Evolutionary conservation across 2,329 filamentous ascomycete species (phyloP).

Genomic region (Juglanconis juglandina): DNA sequence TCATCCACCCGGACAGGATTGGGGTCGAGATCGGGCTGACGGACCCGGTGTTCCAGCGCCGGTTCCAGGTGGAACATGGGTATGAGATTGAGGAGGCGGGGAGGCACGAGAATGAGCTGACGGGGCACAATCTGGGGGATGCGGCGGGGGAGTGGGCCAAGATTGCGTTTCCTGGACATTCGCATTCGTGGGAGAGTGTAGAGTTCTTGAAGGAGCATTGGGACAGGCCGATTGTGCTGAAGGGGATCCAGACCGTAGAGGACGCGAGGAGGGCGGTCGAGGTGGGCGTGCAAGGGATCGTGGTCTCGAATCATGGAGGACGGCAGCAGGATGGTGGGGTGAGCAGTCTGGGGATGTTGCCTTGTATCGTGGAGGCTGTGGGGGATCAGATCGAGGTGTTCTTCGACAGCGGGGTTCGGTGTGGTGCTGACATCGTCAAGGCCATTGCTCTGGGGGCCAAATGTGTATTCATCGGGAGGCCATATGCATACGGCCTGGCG

Average conservation of each 20-base stretch:
- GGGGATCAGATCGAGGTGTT: conserved; percentile 59
- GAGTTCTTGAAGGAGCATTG: conserved; percentile 60
- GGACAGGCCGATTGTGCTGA: conserved; percentile 58
- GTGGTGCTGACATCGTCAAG: conserved; percentile 66
- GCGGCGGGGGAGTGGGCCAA: conserved; percentile 53
- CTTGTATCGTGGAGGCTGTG: conserved; percentile 41
- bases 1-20: conserved; percentile 14
- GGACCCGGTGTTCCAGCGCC: conserved; percentile 8
- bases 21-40: conserved; percentile 17
- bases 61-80: conserved; percentile 8
- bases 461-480: conserved; percentile 59
- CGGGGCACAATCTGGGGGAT: conserved; percentile 51
- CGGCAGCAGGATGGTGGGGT: conserved; percentile 16
- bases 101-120: conserved; percentile 39
- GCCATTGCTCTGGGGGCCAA: conserved; percentile 62
- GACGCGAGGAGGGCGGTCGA: conserved; percentile 62
- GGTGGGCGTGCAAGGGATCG: conserved; percentile 61
- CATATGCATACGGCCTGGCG: conserved; percentile 14
- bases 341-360: conserved; percentile 14
- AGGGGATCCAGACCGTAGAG: conserved; percentile 65
- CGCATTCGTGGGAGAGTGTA: conserved; percentile 61
- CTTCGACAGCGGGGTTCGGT: conserved; percentile 62
- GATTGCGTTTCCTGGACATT: conserved; percentile 55
- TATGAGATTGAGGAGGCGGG: conserved; percentile 30
- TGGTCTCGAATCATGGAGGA: conserved; percentile 70